These are phyloP conservation scores for Fusarium sublunatum DNA, from an alignment of 2,329 filamentous ascomycete genomes.

Conservation along the genomic window DNA sequence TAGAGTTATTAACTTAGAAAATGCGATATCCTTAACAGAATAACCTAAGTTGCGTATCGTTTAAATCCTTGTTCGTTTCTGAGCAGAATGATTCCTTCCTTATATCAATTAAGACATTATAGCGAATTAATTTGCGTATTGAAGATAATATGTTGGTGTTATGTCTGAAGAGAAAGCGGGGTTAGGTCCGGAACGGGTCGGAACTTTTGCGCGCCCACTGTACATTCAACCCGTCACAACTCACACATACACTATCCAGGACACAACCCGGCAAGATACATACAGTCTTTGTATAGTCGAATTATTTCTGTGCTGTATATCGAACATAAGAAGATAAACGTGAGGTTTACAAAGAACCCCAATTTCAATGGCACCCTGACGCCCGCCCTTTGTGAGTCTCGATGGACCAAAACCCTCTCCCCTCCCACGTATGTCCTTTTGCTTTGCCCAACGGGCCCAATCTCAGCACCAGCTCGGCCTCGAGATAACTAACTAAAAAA, in stretches of 20 bases:
- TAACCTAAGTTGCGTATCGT: too few relatives aligned
- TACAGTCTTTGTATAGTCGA: constrained; percentile 25
- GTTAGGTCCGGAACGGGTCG: too few relatives aligned
- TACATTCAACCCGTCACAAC: constrained; percentile 20
- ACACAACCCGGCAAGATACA: not conserved
- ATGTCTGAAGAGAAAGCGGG: too few relatives aligned
- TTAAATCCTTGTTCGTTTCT: too few relatives aligned
- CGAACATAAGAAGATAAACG: constrained; percentile 24
- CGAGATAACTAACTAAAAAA: constrained; percentile 24
- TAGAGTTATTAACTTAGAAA: too few relatives aligned
- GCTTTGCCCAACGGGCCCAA: constrained; percentile 29
- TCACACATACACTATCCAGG: not conserved
- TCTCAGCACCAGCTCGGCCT: constrained; percentile 30
- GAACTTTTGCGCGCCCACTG: too few relatives aligned
- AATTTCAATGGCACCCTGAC: constrained; percentile 45
- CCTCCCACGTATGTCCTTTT: constrained; percentile 30
- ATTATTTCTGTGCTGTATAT: constrained; percentile 33
- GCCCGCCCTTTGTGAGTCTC: constrained; percentile 43
- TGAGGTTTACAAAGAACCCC: constrained; percentile 29
- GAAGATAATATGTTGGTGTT: too few relatives aligned
- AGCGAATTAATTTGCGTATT: too few relatives aligned
- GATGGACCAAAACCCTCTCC: constrained; percentile 37
- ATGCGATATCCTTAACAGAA: too few relatives aligned
- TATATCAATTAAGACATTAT: too few relatives aligned
- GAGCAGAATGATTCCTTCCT: too few relatives aligned